A percentile compares a stretch with the other conserved stretches of the same genome.
These are phyloP conservation scores for Pichia heedii DNA, from an alignment of 805 yeast species.

Conservation along the genomic window DNA sequence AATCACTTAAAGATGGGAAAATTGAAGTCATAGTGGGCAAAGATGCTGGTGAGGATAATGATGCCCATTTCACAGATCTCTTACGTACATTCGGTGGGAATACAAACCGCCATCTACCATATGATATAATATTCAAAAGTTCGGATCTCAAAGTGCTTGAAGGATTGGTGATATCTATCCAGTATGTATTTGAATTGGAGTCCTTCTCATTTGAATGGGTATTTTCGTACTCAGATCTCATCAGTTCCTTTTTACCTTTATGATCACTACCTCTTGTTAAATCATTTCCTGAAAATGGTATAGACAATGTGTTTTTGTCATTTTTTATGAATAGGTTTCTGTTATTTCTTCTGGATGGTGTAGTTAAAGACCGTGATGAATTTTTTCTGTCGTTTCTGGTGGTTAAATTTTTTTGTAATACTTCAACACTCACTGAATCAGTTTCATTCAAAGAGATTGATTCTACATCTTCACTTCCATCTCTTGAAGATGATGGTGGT, in stretches of 20 bases:
- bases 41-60: conserved; percentile 88
- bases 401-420: too few species aligned
- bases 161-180: conserved; percentile 71
- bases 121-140: conserved; percentile 46
- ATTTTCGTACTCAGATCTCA: conserved; percentile 6
- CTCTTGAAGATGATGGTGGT: not conserved
- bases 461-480: not conserved
- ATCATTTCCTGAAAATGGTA: not conserved
- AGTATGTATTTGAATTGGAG: conserved; percentile 27
- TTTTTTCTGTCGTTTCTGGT: not conserved
- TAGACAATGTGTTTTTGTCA: not conserved
- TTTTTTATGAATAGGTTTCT: not conserved
- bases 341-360: not conserved
- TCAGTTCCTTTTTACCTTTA: conserved; percentile 5
- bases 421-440: not conserved
- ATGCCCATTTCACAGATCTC: conserved; percentile 80
- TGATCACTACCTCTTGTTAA: not conserved
- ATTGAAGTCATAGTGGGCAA: conserved; percentile 73
- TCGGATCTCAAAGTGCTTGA: conserved; percentile 55
- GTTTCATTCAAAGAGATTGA: not conserved
- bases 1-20: conserved; percentile 64
- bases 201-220: conserved; percentile 6
- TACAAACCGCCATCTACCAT: conserved; percentile 87
- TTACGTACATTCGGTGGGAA: conserved; percentile 65
- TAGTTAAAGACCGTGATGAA: not conserved